Conservation (phyloP, 805 yeast genomes). For the Suhomyces xylopsoci region DNA sequence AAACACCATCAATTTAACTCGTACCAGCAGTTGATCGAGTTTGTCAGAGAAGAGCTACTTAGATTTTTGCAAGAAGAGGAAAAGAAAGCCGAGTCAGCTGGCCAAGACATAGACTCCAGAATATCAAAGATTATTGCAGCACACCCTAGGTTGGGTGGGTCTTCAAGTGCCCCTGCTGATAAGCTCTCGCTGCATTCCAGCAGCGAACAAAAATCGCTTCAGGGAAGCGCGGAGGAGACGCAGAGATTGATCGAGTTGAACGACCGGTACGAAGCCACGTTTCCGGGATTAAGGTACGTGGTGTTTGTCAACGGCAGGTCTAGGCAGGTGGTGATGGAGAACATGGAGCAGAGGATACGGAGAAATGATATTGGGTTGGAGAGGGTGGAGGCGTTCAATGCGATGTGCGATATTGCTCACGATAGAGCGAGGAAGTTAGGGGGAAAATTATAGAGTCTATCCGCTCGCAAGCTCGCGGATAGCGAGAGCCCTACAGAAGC, state of each 20-base stretch:
- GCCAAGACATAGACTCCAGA: constrained; percentile 18
- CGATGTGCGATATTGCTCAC: constrained; percentile 88
- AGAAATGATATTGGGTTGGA: constrained; percentile 56
- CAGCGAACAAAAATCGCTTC: constrained; percentile 66
- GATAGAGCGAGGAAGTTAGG: constrained; percentile 73
- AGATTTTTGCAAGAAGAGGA: constrained; percentile 25
- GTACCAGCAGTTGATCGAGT: constrained; percentile 43
- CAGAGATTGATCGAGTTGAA: constrained; percentile 52
- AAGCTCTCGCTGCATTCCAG: constrained; percentile 63
- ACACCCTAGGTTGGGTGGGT: constrained; percentile 77
- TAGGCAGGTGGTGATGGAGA: constrained; percentile 54
- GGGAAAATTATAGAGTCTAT: too few relatives aligned
- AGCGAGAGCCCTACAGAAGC: too few relatives aligned
- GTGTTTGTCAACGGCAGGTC: constrained; percentile 86
- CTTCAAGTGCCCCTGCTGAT: constrained; percentile 15
- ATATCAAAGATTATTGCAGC: constrained; percentile 70
- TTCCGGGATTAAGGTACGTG: constrained; percentile 75
- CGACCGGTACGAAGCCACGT: constrained; percentile 55
- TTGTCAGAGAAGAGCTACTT: constrained; percentile 37
- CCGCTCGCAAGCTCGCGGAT: too few relatives aligned
- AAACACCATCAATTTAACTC: constrained; percentile 12
- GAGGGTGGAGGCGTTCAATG: constrained; percentile 65
- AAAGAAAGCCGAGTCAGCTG: constrained; percentile 17
- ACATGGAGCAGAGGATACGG: constrained; percentile 37
- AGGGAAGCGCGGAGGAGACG: constrained; percentile 48